A percentile compares a stretch with the other conserved stretches of the same genome.
phyloP scores from a whole-genome alignment of 192 early-diverging fungal genomes.

The Haplosporangium gracile region DNA sequence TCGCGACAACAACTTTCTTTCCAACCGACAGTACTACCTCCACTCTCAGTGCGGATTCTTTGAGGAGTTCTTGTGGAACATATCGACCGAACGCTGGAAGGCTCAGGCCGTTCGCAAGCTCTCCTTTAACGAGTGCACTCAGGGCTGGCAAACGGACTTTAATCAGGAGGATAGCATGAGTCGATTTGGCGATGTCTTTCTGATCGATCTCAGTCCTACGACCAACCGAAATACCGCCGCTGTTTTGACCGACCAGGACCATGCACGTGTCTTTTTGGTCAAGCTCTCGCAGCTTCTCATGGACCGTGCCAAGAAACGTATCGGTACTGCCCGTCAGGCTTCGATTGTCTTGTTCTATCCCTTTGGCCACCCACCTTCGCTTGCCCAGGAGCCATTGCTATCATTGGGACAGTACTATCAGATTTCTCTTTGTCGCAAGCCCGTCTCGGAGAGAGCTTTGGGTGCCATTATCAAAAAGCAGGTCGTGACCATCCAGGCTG shows the following conservation, averaged over 20 bases:
- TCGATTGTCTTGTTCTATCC: constrained; percentile 52
- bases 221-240: constrained; percentile 23
- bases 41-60: constrained; percentile 53
- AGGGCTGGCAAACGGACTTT: constrained; percentile 40
- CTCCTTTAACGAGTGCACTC: constrained; percentile 33
- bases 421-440: constrained; percentile 53
- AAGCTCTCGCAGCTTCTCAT: constrained; percentile 35
- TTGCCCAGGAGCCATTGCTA: constrained; percentile 46
- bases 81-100: constrained; percentile 33
- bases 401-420: constrained; percentile 39
- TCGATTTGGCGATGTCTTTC: constrained; percentile 46
- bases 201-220: constrained; percentile 50
- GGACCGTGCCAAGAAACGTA: constrained; percentile 25
- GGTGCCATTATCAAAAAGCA: constrained; percentile 53
- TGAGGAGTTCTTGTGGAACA: constrained; percentile 56
- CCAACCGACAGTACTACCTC: constrained; percentile 47
- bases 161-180: constrained; percentile 12
- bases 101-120: constrained; percentile 29
- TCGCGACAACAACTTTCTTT: constrained; percentile 51
- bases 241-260: constrained; percentile 43
- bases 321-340: constrained; percentile 38
- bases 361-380: constrained; percentile 51
- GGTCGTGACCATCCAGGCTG: constrained; percentile 29
- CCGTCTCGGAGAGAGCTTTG: constrained; percentile 46
- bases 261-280: constrained; percentile 26